Percentiles rank a stretch among this genome's conserved stretches.
Evolutionary conservation across 1,284 basidiomycete species (phyloP).

Genomic region (Dichomitus squalens): DNA sequence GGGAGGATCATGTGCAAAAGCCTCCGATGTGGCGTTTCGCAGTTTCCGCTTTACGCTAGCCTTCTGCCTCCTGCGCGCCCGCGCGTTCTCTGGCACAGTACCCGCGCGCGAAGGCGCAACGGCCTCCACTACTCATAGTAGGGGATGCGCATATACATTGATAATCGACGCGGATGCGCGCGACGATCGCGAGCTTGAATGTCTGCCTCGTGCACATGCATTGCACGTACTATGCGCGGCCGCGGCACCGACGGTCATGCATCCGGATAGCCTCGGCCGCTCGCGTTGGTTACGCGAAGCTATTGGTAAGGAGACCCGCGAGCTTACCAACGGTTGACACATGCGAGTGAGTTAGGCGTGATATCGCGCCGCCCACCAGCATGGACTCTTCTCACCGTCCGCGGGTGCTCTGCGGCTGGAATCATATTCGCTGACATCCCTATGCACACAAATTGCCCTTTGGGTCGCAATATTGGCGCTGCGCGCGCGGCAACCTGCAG

Average conservation of each 20-base stretch:
- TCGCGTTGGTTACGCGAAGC: too few relatives aligned
- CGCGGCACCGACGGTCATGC: neutral
- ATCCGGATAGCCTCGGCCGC: neutral
- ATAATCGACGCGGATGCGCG: neutral
- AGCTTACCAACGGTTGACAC: neutral
- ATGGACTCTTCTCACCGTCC: too few relatives aligned
- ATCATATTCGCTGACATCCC: too few relatives aligned
- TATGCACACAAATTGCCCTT: too few relatives aligned
- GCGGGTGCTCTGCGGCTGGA: too few relatives aligned
- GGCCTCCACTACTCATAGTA: too few relatives aligned
- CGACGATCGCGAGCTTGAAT: neutral
- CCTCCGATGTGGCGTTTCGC: constrained; percentile 9
- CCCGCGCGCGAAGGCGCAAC: neutral
- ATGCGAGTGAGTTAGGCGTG: neutral
- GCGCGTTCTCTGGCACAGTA: neutral
- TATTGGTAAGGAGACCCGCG: neutral
- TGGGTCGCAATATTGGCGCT: too few relatives aligned
- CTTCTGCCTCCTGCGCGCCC: neutral
- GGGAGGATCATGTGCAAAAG: constrained; percentile 5
- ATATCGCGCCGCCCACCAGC: neutral
- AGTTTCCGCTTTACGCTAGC: neutral
- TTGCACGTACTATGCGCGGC: neutral
- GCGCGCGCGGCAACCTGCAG: too few relatives aligned
- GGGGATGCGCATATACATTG: too few relatives aligned
- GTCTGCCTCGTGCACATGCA: neutral